Base-by-base conservation (phyloP, 2,329 filamentous ascomycete species). In the Lasiodiplodia sp. region DNA sequence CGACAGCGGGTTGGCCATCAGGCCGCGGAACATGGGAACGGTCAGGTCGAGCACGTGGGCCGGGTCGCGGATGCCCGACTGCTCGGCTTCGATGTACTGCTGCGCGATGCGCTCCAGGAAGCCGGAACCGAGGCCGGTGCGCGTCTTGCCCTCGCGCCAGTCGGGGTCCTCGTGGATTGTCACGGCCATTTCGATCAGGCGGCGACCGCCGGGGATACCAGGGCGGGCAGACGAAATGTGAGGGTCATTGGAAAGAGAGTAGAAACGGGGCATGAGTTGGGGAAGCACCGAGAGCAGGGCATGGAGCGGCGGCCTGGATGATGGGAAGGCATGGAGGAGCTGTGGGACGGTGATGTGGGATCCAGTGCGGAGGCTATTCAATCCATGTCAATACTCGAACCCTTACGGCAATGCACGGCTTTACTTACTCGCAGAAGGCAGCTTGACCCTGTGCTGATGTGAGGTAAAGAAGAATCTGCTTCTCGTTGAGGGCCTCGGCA, bases 1-100 rank as follows among this genome's bases (percentile, higher is more conserved):
- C 12, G 94, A 96, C 1, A 99, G 87, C 0, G 96, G 96, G 79
- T 99, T 99, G 70, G 94, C 91, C 96, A 99, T 99, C 53, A 99
- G 85, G 0, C 96, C 96, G 76, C 97, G 94, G 87, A 99, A 99
- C 93, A 99, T 97, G 74, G 96, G 96, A 5, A 98, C 85, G 73
- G 92, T 89, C 18, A 98, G 77, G 72, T 93, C 87, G 7, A 81
- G 77, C 28, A 82, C 75, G 38, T 77, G 72, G 64, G 76, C 73
- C 12, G 78, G 81, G 69, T 85, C 82, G 5, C 38, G 37, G 40
- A 83, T 77, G 81, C 85, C 60, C 82, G 85, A 81, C 40, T 85
- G 81, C 77, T 93, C 88, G 0, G 91, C 89, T 16, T 87, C 86
- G 73, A 95, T 86, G 77, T 92, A 92, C 72, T 87, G 86, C 49